Conservation (phyloP, 2,329 filamentous ascomycete genomes). For the Phoma sp. region DNA sequence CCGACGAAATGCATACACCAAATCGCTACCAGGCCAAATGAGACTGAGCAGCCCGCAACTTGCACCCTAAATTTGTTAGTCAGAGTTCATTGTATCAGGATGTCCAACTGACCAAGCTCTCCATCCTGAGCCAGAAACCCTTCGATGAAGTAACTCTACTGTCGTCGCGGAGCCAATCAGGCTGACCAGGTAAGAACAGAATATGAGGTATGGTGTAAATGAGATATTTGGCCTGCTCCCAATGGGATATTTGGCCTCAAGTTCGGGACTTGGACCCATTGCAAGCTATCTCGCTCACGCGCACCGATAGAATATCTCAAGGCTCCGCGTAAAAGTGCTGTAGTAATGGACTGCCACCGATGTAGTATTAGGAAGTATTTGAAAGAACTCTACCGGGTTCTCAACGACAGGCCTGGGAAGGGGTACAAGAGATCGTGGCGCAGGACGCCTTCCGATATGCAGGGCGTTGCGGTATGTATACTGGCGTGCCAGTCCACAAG, state of each 20-base stretch:
- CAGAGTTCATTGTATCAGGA: conserved; percentile 24
- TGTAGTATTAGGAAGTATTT: not conserved
- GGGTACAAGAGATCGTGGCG: conserved; percentile 11
- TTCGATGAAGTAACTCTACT: conserved; percentile 78
- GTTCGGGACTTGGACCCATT: conserved; percentile 16
- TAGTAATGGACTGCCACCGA: too few relatives aligned
- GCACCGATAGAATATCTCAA: not conserved
- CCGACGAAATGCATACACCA: conserved; percentile 78
- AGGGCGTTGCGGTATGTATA: conserved; percentile 12
- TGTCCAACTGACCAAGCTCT: conserved; percentile 39
- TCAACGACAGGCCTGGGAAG: not conserved
- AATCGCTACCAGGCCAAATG: conserved; percentile 57
- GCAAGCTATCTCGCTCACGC: not conserved
- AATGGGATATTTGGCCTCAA: conserved; percentile 37
- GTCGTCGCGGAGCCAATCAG: conserved; percentile 78
- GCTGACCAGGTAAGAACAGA: conserved; percentile 69
- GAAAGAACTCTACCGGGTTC: not conserved
- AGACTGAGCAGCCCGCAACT: conserved; percentile 49
- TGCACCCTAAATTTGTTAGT: conserved; percentile 46
- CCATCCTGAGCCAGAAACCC: conserved; percentile 63
- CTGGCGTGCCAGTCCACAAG: conserved; percentile 4
- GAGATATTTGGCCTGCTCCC: conserved; percentile 48
- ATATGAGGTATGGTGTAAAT: conserved; percentile 53
- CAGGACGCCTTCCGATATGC: conserved; percentile 10
- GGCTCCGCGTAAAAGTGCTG: not conserved